phyloP scores from a whole-genome alignment of 108 stramenopile species.

The Cyclotella distinguenda region DNA sequence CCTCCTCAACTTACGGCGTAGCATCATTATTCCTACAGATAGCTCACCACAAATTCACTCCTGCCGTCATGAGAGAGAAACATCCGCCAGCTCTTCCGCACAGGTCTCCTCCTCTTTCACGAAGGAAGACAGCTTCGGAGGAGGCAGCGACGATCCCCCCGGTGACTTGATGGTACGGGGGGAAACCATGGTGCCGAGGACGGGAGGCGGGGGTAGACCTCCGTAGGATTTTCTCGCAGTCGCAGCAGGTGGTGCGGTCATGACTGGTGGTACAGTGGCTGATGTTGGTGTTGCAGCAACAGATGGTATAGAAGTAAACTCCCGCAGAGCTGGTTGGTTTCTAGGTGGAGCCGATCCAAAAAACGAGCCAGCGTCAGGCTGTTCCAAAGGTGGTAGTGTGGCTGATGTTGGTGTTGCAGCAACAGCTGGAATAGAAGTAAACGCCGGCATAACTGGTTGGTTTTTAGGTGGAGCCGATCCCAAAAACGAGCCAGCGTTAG shows the following conservation, averaged over 20 bases:
- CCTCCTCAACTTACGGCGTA: too few relatives aligned
- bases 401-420: conserved; percentile 5
- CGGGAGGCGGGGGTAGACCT: conserved; percentile 30
- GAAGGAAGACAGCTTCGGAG: conserved; percentile 6
- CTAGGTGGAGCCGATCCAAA: too few relatives aligned
- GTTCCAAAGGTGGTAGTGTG: too few relatives aligned
- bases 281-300: conserved; percentile 7
- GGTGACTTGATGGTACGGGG: neutral
- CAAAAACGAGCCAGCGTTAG: too few relatives aligned
- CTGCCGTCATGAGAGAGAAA: conserved; percentile 16
- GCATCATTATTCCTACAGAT: too few relatives aligned
- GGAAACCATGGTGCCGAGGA: conserved; percentile 3
- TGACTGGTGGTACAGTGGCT: conserved; percentile 8
- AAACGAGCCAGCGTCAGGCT: too few relatives aligned
- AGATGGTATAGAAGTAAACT: conserved; percentile 7
- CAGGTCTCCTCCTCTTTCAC: conserved; percentile 15
- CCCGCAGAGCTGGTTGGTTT: too few relatives aligned
- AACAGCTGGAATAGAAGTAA: conserved; percentile 7
- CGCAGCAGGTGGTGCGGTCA: neutral
- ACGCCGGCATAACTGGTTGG: too few relatives aligned
- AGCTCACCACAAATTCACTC: too few relatives aligned
- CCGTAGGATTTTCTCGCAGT: conserved; percentile 20
- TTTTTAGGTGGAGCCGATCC: too few relatives aligned
- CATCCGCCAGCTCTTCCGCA: conserved; percentile 16
- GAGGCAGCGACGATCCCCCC: conserved; percentile 19